Percentiles rank a stretch among this genome's conserved stretches.
These are phyloP conservation scores for Pezicula rhizophila DNA, from an alignment of 2,329 filamentous ascomycete genomes.

Conservation along the genomic window DNA sequence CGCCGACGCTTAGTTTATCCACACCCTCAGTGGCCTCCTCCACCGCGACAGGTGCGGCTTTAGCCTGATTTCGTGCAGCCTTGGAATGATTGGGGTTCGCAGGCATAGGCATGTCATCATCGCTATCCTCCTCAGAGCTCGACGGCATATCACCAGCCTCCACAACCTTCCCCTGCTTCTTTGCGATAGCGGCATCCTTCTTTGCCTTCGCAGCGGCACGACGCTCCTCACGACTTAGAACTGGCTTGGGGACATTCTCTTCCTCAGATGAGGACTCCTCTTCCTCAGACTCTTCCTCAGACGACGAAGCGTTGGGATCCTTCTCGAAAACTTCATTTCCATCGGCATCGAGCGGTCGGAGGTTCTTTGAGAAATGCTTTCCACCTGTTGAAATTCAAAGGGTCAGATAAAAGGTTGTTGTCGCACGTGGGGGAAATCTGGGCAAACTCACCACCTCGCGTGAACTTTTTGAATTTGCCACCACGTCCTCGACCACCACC, in stretches of 20 bases:
- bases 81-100: slow-evolving; percentile 91
- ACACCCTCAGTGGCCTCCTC: slow-evolving; percentile 49
- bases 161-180: slow-evolving; percentile 62
- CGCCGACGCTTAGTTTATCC: slow-evolving; percentile 44
- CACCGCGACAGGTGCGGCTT: slow-evolving; percentile 33
- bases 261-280: slow-evolving; percentile 42
- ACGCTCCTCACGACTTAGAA: slow-evolving; percentile 79
- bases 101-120: slow-evolving; percentile 59
- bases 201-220: slow-evolving; percentile 81
- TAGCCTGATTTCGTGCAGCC: slow-evolving; percentile 56
- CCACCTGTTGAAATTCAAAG: slow-evolving; percentile 54
- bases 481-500: slow-evolving; percentile 62
- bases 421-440: neutral
- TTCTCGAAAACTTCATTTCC: slow-evolving; percentile 84
- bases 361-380: slow-evolving; percentile 89
- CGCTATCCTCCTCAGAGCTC: slow-evolving; percentile 50
- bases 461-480: slow-evolving; percentile 92
- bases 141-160: slow-evolving; percentile 83
- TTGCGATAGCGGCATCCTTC: slow-evolving; percentile 82
- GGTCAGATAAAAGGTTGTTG: slow-evolving; percentile 15
- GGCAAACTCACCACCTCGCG: slow-evolving; percentile 68
- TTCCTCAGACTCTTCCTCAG: slow-evolving; percentile 45
- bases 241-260: slow-evolving; percentile 39
- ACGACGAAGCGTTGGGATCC: slow-evolving; percentile 45
- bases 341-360: slow-evolving; percentile 81